Percentiles rank a stretch among this genome's conserved stretches.
These are phyloP conservation scores for Fistulina hepatica DNA, from an alignment of 1,284 basidiomycete genomes.

Conservation along the genomic window DNA sequence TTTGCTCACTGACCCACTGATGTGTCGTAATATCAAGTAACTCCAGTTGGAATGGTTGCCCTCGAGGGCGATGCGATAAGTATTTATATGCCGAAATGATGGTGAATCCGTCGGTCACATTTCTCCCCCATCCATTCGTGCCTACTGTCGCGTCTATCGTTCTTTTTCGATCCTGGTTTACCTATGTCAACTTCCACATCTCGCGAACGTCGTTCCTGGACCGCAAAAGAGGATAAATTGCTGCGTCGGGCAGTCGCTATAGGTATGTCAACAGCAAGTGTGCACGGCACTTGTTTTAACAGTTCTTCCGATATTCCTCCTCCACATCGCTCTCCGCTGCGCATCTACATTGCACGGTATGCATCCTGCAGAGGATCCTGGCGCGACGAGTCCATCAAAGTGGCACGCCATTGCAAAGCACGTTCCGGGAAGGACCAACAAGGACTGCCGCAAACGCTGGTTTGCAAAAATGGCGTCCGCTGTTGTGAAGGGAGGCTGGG, in stretches of 20 bases:
- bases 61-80: too few species aligned
- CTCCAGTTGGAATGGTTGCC: too few species aligned
- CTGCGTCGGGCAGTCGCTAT: slow-evolving; percentile 39
- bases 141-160: too few species aligned
- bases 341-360: neutral
- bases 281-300: slow-evolving; percentile 10
- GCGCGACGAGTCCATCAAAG: slow-evolving; percentile 40
- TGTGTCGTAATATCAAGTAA: too few species aligned
- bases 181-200: too few species aligned
- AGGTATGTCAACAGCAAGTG: slow-evolving; percentile 24
- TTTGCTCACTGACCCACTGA: too few species aligned
- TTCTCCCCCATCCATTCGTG: too few species aligned
- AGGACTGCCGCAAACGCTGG: slow-evolving; percentile 50
- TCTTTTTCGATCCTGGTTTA: too few species aligned
- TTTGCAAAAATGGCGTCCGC: slow-evolving; percentile 51
- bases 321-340: neutral
- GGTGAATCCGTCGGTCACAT: too few species aligned
- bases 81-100: too few species aligned
- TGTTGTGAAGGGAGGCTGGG: slow-evolving; percentile 47
- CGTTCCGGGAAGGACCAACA: slow-evolving; percentile 46
- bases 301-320: slow-evolving; percentile 4
- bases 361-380: slow-evolving; percentile 34
- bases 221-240: slow-evolving; percentile 42
- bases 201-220: slow-evolving; percentile 48
- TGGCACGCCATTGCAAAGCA: slow-evolving; percentile 53